Evolutionary conservation across 306 rosid genomes (phyloP), one percentile per base, ranked within the genome.

Genomic region (Sicyos edulis): DNA sequence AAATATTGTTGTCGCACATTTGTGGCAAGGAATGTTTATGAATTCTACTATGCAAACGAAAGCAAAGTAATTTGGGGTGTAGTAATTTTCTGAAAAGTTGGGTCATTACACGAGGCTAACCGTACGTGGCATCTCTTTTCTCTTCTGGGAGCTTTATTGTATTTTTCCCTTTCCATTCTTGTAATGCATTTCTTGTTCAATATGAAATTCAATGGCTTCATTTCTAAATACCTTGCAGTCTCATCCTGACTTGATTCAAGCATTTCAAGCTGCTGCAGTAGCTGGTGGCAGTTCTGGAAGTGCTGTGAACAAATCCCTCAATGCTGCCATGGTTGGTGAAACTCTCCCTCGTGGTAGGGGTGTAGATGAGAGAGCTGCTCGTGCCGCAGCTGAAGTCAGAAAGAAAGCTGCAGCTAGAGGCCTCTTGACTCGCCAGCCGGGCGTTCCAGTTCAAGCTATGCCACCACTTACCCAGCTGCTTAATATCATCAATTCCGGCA

Each of bases 331-430:
- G 6, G 80, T 91, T 15, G 90, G 97, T 47, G 96, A 91, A 73
- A 71, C 80, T 61, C 86, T 85, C 49, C 90, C 91, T 2, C 84
- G 96, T 52, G 97, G 99, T 62, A 89, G 96, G 81, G 99, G 99
- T 71, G 86, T 78, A 10, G 99, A 95, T 67, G 97, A 91, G 85
- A 83, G 99, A 82, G 99, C 96, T 37, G 96, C 92, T 32, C 89
- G 97, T 2, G 99, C 97, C 3, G 89, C 96, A 62, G 96, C 99
- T 11, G 99, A 88, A 77, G 92, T 77, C 57, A 86, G 99, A 78
- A 95, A 86, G 91, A 95, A 91, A 80, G 99, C 96, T 57, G 95
- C 91, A 0, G 99, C 99, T 53, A 81, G 88, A 76, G 97, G 99
- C 22, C 87, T 95, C 58, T 78, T 82, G 52, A 83, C 87, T 26